Evolutionary conservation across 805 yeast species (phyloP), one percentile per base, ranked within the genome.

Genomic region (Tanozyma kutaoensis): DNA sequence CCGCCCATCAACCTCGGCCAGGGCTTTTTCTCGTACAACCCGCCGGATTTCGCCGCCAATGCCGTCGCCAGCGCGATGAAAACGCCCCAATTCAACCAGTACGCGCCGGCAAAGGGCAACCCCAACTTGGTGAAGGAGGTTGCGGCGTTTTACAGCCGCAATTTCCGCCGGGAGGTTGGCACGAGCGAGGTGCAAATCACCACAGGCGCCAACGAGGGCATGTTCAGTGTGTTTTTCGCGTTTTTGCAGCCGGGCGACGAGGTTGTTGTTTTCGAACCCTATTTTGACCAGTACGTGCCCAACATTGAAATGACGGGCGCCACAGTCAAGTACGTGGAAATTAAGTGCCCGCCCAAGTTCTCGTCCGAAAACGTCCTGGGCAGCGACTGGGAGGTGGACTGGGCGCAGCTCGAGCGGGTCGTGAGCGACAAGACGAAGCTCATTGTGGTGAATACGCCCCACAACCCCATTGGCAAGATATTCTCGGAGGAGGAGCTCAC

Each of bases 121-220:
- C 82, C 86, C 3, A 62, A 72, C 33, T 66, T 91, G 35, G 54
- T 85, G 30, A 59, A 72, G 21, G 76, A 88, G 8, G 49, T 91
- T 24, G 66, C 84, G 14, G 63, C 67, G 17, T 69, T 80, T 15
- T 91, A 88, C 55, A 59, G 81, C 14, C 73, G 78, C 24, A 63
- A 65, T 24, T 78, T 75, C 38, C 72, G 71, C 12, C 60, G 76
- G 27, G 50, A 56, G 15, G 55, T 84, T 13, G 61, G 65, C 15
- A 62, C 69, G 12, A 57, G 65, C 22, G 79, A 84, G 45, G 62
- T 91, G 23, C 71, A 76, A 30, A 76, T 88, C 22, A 82, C 95
- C 24, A 85, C 97, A 2, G 98, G 98, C 30, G 98, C 98, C 24
- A 91, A 91, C 45, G 97, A 91, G 55, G 97, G 96, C 20, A 80